These are phyloP conservation scores for Geotrichum bryndzae DNA, from an alignment of 1,139 yeast species.

Conservation along the genomic window DNA sequence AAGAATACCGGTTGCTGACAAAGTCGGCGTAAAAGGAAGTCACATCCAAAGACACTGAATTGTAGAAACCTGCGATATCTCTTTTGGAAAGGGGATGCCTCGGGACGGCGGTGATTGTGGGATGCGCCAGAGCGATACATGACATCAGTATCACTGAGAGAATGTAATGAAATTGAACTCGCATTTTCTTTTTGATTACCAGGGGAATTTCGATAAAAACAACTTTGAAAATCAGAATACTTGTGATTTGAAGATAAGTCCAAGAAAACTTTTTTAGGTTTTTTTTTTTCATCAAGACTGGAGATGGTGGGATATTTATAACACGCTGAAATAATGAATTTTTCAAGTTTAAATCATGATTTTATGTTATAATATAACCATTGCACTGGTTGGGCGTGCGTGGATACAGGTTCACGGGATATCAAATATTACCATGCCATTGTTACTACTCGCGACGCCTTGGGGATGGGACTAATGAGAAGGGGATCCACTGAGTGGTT, in stretches of 20 bases:
- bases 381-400: neutral
- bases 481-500: neutral
- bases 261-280: neutral
- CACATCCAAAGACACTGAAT: conserved; percentile 7
- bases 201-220: too few species aligned
- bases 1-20: conserved; percentile 13
- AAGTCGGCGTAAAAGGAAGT: conserved; percentile 15
- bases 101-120: neutral
- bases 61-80: conserved; percentile 10
- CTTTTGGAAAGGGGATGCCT: neutral
- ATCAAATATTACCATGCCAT: neutral
- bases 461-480: neutral
- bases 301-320: too few species aligned
- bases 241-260: neutral
- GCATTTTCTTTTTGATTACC: neutral
- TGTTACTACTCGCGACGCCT: neutral
- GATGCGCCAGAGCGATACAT: neutral
- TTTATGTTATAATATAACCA: too few species aligned
- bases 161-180: neutral
- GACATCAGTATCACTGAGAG: neutral
- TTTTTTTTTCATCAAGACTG: too few species aligned
- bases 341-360: too few species aligned
- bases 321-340: too few species aligned
- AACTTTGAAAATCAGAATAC: neutral
- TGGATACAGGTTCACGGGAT: neutral